Percentiles rank a stretch among this genome's conserved stretches.
phyloP scores from a whole-genome alignment of 1,139 yeast genomes.

The Blastobotrys capitulatus region DNA sequence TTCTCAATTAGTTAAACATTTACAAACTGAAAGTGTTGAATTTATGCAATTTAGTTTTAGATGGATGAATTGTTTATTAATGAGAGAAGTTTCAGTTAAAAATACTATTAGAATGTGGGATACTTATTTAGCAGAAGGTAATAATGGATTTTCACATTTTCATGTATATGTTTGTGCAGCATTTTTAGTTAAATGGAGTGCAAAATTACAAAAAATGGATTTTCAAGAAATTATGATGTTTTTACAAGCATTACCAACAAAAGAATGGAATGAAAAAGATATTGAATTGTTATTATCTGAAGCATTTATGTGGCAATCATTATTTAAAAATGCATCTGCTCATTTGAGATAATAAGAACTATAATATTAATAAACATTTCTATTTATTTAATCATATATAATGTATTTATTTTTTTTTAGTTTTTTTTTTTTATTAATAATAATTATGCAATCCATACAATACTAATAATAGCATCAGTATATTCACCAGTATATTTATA shows the following conservation, averaged over 20 bases:
- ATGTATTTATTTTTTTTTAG: background rate
- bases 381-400: background rate
- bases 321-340: constrained; percentile 78
- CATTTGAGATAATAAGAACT: constrained; percentile 24
- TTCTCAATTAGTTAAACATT: constrained; percentile 61
- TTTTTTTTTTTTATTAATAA: background rate
- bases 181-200: constrained; percentile 80
- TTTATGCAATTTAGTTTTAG: constrained; percentile 93
- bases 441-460: constrained; percentile 30
- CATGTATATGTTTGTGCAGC: constrained; percentile 99
- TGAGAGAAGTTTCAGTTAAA: constrained; percentile 82
- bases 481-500: constrained; percentile 19
- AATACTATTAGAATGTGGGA: constrained; percentile 97
- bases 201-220: constrained; percentile 74
- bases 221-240: constrained; percentile 91
- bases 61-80: constrained; percentile 97
- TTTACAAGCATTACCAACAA: constrained; percentile 83
- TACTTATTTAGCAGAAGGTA: constrained; percentile 84
- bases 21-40: constrained; percentile 76
- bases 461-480: constrained; percentile 26
- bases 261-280: constrained; percentile 80
- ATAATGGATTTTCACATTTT: constrained; percentile 84
- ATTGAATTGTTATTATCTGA: constrained; percentile 89
- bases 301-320: constrained; percentile 93
- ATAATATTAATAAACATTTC: background rate